Evolutionary conservation across 805 yeast genomes (phyloP).

Genomic region (Monosporozyma siamensis): DNA sequence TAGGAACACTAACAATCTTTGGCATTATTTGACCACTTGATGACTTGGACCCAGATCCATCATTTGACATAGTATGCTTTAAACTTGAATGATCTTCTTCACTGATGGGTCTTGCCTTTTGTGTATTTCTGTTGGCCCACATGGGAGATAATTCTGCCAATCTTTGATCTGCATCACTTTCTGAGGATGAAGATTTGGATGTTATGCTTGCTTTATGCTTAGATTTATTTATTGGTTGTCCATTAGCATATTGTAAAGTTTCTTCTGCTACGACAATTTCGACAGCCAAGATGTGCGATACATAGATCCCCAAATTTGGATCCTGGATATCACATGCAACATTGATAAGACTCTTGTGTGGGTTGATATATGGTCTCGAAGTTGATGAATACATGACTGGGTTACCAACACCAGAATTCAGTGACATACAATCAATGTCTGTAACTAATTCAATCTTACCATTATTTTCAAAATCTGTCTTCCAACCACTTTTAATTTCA

Average conservation of each 20-base stretch:
- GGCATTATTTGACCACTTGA: conserved; percentile 5
- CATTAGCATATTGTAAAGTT: conserved; percentile 36
- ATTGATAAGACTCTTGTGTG: conserved; percentile 32
- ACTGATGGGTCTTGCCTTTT: conserved; percentile 15
- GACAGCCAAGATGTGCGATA: conserved; percentile 65
- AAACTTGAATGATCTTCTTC: conserved; percentile 13
- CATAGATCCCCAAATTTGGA: conserved; percentile 66
- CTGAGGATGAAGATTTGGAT: conserved; percentile 1
- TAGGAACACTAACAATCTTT: conserved; percentile 54
- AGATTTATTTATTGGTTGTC: conserved; percentile 22
- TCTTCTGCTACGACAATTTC: conserved; percentile 97
- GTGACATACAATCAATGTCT: conserved; percentile 50
- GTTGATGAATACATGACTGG: conserved; percentile 40
- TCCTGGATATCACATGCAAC: conserved; percentile 77
- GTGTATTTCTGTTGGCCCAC: conserved; percentile 31
- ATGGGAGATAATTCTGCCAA: conserved; percentile 38
- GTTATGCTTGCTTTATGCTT: neutral
- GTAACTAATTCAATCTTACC: conserved; percentile 78
- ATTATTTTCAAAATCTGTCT: conserved; percentile 69
- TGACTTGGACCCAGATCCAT: conserved; percentile 4
- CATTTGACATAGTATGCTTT: conserved; percentile 11
- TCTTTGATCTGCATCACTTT: conserved; percentile 28
- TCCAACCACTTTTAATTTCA: conserved; percentile 88
- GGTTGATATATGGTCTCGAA: conserved; percentile 18
- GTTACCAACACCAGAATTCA: conserved; percentile 44